Percentiles rank a stretch among this genome's conserved stretches.
Conservation (phyloP, 371 early-diverging fungal species). For the Mycotypha africana region DNA sequence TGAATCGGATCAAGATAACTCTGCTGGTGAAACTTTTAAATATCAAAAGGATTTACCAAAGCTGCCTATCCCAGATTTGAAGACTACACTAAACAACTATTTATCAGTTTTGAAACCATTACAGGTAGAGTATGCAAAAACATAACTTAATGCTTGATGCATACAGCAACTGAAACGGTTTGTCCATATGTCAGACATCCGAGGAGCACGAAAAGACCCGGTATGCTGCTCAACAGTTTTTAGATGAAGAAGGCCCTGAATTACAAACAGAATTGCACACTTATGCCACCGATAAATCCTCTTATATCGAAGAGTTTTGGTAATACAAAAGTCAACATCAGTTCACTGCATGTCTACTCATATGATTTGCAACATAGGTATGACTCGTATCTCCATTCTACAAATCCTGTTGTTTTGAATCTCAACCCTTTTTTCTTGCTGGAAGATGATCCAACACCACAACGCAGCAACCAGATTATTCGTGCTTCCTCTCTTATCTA, state of each 20-base stretch:
- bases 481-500: conserved; percentile 46
- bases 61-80: conserved; percentile 83
- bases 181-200: conserved; percentile 14
- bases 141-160: too few relatives aligned
- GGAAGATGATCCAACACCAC: conserved; percentile 49
- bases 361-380: conserved; percentile 22
- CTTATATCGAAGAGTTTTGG: conserved; percentile 56
- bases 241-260: conserved; percentile 60
- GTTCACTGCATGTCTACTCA: background rate
- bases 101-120: conserved; percentile 70
- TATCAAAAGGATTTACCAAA: conserved; percentile 62
- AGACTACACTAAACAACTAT: conserved; percentile 72
- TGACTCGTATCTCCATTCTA: conserved; percentile 40
- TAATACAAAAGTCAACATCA: conserved; percentile 15
- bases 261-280: conserved; percentile 75
- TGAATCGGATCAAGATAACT: too few relatives aligned
- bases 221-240: conserved; percentile 63
- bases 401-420: conserved; percentile 42
- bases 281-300: conserved; percentile 51
- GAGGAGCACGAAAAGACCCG: conserved; percentile 64
- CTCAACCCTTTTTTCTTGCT: conserved; percentile 45
- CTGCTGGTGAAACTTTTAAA: conserved; percentile 41
- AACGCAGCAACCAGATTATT: conserved; percentile 39
- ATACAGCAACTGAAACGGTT: too few relatives aligned
- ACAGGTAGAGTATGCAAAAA: too few relatives aligned